Percentiles rank a stretch among this genome's conserved stretches.
Evolutionary conservation across 179 eudicot species (phyloP).

Genomic region (Drosera spatulata): DNA sequence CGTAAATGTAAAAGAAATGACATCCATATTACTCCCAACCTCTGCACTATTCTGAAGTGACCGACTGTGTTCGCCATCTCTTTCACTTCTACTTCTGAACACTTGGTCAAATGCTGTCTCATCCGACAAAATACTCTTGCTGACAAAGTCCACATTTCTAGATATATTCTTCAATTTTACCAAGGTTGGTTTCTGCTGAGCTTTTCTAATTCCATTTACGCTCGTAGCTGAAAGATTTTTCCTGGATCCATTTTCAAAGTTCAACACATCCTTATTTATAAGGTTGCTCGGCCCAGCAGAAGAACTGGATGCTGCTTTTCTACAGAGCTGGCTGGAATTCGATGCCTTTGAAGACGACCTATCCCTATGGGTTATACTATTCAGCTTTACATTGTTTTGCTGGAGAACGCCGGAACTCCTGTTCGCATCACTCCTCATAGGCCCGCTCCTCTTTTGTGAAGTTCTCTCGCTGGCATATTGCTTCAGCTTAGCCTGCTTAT

Average conservation of each 20-base stretch:
- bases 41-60: slow-evolving; percentile 23
- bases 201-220: slow-evolving; percentile 2
- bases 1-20: slow-evolving; percentile 86
- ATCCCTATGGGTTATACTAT: slow-evolving; percentile 32
- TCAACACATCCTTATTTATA: slow-evolving; percentile 37
- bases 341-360: slow-evolving; percentile 25
- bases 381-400: slow-evolving; percentile 82
- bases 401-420: slow-evolving; percentile 45
- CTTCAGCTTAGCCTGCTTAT: slow-evolving; percentile 25
- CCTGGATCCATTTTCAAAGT: slow-evolving; percentile 30
- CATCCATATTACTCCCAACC: slow-evolving; percentile 57
- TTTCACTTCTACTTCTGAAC: slow-evolving; percentile 20
- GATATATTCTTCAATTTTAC: slow-evolving; percentile 30
- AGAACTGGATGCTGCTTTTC: slow-evolving; percentile 24
- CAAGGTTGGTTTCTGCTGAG: slow-evolving; percentile 26
- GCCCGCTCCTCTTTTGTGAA: slow-evolving; percentile 24
- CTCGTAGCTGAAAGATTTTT: slow-evolving; percentile 25
- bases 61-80: slow-evolving; percentile 31
- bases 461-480: slow-evolving; percentile 19
- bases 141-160: slow-evolving; percentile 27
- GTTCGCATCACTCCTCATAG: slow-evolving; percentile 31
- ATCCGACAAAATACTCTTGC: slow-evolving; percentile 19
- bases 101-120: slow-evolving; percentile 17
- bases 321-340: slow-evolving; percentile 29
- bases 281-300: slow-evolving; percentile 37